A percentile compares a stretch with the other conserved stretches of the same genome.
These are phyloP conservation scores for Aureococcus anophagefferens DNA, from an alignment of 108 stramenopile species.

Conservation along the genomic window DNA sequence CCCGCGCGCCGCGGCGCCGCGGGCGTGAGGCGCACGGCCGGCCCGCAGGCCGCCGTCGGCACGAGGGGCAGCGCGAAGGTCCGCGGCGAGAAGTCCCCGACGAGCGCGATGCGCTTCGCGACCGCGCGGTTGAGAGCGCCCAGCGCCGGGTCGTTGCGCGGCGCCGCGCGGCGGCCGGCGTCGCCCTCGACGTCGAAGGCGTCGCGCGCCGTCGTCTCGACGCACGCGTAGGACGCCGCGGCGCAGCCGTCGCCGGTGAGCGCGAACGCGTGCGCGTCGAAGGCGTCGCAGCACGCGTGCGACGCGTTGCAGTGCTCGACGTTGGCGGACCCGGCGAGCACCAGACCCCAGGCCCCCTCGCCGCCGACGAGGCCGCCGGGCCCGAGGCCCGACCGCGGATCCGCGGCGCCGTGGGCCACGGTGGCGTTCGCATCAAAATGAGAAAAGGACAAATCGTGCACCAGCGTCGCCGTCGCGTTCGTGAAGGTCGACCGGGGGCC, in stretches of 20 bases:
- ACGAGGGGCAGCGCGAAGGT: not conserved
- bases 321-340: conserved; percentile 43
- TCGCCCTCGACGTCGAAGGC: not conserved
- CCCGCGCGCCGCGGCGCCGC: conserved; percentile 29
- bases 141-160: not conserved
- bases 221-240: not conserved
- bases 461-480: conserved; percentile 24
- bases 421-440: conserved; percentile 39
- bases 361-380: conserved; percentile 40
- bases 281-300: conserved; percentile 44
- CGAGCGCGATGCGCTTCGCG: not conserved
- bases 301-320: conserved; percentile 53
- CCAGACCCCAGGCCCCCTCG: conserved; percentile 52
- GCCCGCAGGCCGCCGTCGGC: conserved; percentile 35
- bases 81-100: not conserved
- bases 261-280: conserved; percentile 2
- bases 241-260: not conserved
- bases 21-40: conserved; percentile 42
- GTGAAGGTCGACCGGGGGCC: conserved; percentile 14
- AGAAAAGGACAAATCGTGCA: conserved; percentile 31
- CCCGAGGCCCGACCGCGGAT: conserved; percentile 20
- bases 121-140: not conserved
- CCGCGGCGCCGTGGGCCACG: conserved; percentile 23
- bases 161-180: not conserved
- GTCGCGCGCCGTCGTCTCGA: not conserved